A percentile compares a stretch with the other conserved stretches of the same genome.
These are phyloP conservation scores for Lepraria neglecta DNA, from an alignment of 495 filamentous ascomycete species.

Conservation along the genomic window DNA sequence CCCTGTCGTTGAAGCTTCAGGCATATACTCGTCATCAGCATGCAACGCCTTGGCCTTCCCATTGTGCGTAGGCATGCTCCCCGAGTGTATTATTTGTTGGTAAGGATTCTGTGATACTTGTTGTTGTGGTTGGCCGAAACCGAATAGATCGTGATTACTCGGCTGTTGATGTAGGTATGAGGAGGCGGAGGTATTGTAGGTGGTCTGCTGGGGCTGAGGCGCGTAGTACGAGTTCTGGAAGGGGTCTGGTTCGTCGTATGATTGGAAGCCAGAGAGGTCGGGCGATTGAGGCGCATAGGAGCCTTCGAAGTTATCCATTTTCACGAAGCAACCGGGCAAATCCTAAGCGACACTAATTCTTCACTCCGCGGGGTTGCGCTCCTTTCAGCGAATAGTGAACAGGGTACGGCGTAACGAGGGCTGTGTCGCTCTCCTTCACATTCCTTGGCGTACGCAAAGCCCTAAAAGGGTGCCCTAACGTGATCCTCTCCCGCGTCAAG, in stretches of 20 bases:
- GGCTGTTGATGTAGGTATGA: neutral
- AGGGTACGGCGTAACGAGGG: neutral
- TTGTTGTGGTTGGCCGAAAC: conserved; percentile 15
- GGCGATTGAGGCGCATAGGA: conserved; percentile 42
- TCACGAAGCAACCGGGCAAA: conserved; percentile 6
- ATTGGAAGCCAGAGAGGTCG: conserved; percentile 42
- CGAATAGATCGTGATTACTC: conserved; percentile 18
- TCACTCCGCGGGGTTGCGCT: no score
- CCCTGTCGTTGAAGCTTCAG: conserved; percentile 22
- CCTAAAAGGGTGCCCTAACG: conserved; percentile 7
- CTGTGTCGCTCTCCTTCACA: neutral
- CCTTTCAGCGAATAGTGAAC: no score
- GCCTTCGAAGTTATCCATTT: conserved; percentile 42
- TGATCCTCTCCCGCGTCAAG: neutral
- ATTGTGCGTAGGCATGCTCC: conserved; percentile 29
- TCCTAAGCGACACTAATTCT: no score
- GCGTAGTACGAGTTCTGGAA: conserved; percentile 31
- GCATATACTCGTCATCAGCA: conserved; percentile 38
- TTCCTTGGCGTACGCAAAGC: conserved; percentile 4
- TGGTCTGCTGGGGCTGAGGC: conserved; percentile 26
- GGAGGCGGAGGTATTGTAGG: conserved; percentile 6
- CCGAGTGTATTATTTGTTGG: neutral
- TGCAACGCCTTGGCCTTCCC: conserved; percentile 25
- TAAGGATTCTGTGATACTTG: conserved; percentile 15
- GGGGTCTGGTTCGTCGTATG: conserved; percentile 40